Percentiles rank a stretch among this genome's conserved stretches.
Conservation (phyloP, 257 asterid genomes). For the Gynochthodes officinalis region DNA sequence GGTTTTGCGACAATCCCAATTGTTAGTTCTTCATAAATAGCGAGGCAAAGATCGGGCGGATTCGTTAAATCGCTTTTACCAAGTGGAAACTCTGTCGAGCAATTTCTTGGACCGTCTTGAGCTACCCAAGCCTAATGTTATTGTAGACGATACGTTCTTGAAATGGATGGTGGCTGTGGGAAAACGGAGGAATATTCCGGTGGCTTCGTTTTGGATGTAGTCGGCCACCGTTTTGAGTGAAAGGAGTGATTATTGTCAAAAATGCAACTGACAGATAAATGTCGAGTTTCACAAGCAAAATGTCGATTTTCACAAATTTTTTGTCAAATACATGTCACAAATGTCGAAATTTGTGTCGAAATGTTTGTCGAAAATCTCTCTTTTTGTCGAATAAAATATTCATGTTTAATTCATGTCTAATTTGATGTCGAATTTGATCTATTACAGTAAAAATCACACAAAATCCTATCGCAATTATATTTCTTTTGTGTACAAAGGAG, state of each 20-base stretch:
- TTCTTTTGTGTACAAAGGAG: slow-evolving; percentile 35
- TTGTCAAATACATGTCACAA: too few species aligned
- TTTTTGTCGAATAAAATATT: too few species aligned
- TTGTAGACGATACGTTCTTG: slow-evolving; percentile 35
- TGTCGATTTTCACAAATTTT: too few species aligned
- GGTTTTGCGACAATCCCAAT: slow-evolving; percentile 39
- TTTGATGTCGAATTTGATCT: too few species aligned
- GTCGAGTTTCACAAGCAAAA: too few species aligned
- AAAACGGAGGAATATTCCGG: slow-evolving; percentile 45
- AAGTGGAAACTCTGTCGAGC: slow-evolving; percentile 47
- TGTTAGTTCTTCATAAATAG: slow-evolving; percentile 50
- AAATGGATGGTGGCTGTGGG: slow-evolving; percentile 33
- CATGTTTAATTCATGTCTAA: too few species aligned
- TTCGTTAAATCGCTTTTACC: slow-evolving; percentile 29
- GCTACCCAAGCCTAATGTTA: slow-evolving; percentile 30
- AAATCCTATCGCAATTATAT: too few species aligned
- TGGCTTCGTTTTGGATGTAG: slow-evolving; percentile 50
- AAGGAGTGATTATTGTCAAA: too few species aligned
- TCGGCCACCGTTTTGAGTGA: slow-evolving; percentile 64
- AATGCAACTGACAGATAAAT: too few species aligned
- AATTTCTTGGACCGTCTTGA: slow-evolving; percentile 33
- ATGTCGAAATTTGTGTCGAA: too few species aligned
- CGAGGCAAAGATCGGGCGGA: slow-evolving; percentile 32
- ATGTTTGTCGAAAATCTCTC: too few species aligned
- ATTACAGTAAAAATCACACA: too few species aligned